These are phyloP conservation scores for Tolypocladium inflatum DNA, from an alignment of 2,329 filamentous ascomycete species.

Conservation along the genomic window DNA sequence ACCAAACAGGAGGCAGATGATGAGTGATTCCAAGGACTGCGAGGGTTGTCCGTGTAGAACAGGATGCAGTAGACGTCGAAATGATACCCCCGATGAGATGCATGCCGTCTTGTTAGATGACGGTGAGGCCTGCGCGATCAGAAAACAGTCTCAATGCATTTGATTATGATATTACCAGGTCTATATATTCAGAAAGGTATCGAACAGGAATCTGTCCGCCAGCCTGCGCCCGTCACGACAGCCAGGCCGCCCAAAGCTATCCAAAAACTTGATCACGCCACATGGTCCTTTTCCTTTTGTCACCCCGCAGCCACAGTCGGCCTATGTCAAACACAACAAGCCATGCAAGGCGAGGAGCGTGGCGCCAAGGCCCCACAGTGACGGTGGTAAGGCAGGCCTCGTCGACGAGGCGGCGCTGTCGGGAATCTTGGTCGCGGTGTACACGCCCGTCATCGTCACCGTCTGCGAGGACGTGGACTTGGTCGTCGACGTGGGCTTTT, in stretches of 20 bases:
- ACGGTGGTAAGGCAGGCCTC: background rate
- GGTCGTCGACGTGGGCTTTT: constrained; percentile 11
- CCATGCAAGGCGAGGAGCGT: background rate
- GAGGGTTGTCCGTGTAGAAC: background rate
- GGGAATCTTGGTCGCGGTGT: constrained; percentile 25
- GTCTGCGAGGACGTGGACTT: constrained; percentile 9
- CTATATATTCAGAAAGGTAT: background rate
- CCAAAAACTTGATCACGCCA: background rate
- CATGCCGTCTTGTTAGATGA: background rate
- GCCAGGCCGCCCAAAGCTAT: background rate
- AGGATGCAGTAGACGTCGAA: background rate
- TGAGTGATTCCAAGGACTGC: background rate
- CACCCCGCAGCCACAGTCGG: background rate
- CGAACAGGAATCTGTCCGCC: background rate
- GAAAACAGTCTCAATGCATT: background rate
- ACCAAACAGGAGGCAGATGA: constrained; percentile 12
- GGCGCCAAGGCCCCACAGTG: background rate
- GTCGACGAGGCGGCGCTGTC: background rate
- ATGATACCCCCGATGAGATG: constrained; percentile 5
- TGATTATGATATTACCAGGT: background rate
- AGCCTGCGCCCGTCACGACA: background rate
- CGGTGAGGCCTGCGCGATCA: background rate
- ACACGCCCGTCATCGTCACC: constrained; percentile 20
- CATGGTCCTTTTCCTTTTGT: background rate
- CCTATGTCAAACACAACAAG: background rate